Conservation (phyloP, 1,284 basidiomycete species). For the Violaceomyces palustris region DNA sequence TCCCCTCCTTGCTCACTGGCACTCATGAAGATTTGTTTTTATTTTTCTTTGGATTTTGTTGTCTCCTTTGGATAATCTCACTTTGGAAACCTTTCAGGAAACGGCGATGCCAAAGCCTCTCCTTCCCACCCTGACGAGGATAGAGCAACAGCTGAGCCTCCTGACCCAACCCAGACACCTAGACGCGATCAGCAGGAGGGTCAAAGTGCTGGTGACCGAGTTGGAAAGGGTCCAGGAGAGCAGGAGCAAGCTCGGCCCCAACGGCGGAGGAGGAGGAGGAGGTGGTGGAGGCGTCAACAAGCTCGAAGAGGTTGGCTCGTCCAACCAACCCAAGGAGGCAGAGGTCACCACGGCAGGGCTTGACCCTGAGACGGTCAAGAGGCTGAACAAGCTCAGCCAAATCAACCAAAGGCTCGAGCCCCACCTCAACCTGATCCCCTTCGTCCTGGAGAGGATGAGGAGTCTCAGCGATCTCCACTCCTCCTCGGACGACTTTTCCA, state of each 20-base stretch:
- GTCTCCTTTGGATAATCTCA: neutral
- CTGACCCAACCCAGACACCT: slow-evolving; percentile 93
- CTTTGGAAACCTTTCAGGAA: neutral
- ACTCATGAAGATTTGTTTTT: no score
- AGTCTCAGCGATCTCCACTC: slow-evolving; percentile 78
- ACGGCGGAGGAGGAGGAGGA: slow-evolving; percentile 55
- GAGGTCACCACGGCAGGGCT: slow-evolving; percentile 22
- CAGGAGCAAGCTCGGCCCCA: slow-evolving; percentile 52
- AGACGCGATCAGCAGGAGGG: slow-evolving; percentile 87
- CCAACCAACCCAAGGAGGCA: neutral
- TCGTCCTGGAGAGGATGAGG: slow-evolving; percentile 78
- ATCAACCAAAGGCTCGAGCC: slow-evolving; percentile 78
- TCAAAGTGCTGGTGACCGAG: slow-evolving; percentile 87
- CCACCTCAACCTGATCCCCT: slow-evolving; percentile 79
- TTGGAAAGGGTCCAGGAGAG: slow-evolving; percentile 73
- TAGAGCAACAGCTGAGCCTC: slow-evolving; percentile 78
- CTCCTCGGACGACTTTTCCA: slow-evolving; percentile 67
- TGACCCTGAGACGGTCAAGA: no score
- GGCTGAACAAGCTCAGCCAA: slow-evolving; percentile 58
- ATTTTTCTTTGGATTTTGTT: no score
- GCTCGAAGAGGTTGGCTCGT: no score
- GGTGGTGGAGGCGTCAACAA: slow-evolving; percentile 6
- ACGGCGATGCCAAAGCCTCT: slow-evolving; percentile 69
- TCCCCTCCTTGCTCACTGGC: no score
- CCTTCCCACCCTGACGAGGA: slow-evolving; percentile 70